phyloP scores from a whole-genome alignment of 495 filamentous ascomycete genomes.

The Penicillium macrosclerotiorum region DNA sequence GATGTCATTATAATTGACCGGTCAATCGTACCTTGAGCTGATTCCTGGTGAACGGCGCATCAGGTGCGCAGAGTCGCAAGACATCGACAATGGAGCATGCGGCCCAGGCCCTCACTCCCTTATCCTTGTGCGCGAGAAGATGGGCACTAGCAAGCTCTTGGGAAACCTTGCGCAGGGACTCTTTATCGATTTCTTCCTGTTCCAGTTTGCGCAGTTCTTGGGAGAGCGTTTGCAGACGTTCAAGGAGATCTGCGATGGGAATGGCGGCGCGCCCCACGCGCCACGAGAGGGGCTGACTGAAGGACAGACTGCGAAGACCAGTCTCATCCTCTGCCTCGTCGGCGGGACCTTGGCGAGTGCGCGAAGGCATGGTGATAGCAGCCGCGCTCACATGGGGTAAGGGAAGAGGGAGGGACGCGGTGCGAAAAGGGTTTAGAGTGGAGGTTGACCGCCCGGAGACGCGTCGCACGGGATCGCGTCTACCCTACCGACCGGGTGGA shows the following conservation, averaged over 20 bases:
- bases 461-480: constrained; percentile 30
- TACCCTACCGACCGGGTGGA: constrained; percentile 16
- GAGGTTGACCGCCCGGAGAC: constrained; percentile 29
- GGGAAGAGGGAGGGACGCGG: constrained; percentile 20
- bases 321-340: constrained; percentile 36
- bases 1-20: not conserved
- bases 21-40: constrained; percentile 76
- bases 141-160: constrained; percentile 84
- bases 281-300: constrained; percentile 89
- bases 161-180: constrained; percentile 78
- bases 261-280: constrained; percentile 84
- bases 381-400: constrained; percentile 23
- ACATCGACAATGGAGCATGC: constrained; percentile 92
- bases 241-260: constrained; percentile 74
- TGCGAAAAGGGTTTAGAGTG: constrained; percentile 17
- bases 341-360: constrained; percentile 46
- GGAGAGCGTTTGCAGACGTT: constrained; percentile 73
- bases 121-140: constrained; percentile 85
- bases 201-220: constrained; percentile 84
- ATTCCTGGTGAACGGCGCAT: constrained; percentile 87
- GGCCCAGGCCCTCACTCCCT: constrained; percentile 83
- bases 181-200: constrained; percentile 79
- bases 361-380: constrained; percentile 46
- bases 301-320: constrained; percentile 48
- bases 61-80: constrained; percentile 86